Conservation (phyloP, 108 stramenopile genomes). For the Craspedostauros australis region DNA sequence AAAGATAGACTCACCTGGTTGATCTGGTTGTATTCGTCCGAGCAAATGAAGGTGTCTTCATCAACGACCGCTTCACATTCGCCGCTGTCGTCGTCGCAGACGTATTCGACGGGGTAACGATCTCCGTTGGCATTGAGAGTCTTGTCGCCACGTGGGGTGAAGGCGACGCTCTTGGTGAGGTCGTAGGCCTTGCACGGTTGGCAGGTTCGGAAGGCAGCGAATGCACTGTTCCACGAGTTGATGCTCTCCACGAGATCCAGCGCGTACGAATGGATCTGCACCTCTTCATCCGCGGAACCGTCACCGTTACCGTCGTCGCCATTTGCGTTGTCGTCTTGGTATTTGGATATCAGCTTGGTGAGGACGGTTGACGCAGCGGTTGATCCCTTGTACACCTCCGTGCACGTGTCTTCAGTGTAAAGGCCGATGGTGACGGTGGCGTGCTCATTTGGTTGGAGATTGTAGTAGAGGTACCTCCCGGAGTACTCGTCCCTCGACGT, state of each 20-base stretch:
- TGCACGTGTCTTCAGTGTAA: conserved; percentile 47
- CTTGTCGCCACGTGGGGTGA: conserved; percentile 16
- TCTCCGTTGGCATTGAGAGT: conserved; percentile 8
- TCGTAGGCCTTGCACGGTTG: conserved; percentile 46
- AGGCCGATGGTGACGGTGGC: conserved; percentile 38
- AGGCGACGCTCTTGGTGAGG: conserved; percentile 17
- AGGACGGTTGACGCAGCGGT: no score
- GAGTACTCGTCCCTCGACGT: conserved; percentile 1
- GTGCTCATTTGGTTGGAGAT: conserved; percentile 37
- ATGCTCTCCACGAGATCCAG: conserved; percentile 10
- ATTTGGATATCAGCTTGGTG: no score
- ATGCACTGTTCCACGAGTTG: conserved; percentile 31
- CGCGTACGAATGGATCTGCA: not conserved
- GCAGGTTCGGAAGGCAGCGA: conserved; percentile 42
- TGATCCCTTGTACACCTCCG: conserved; percentile 35
- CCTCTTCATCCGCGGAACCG: not conserved
- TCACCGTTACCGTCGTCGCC: conserved; percentile 12
- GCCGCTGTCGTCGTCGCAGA: conserved; percentile 25
- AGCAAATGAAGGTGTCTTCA: conserved; percentile 30
- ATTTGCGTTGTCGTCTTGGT: no score
- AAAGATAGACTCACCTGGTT: conserved; percentile 39
- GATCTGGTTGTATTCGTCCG: conserved; percentile 52
- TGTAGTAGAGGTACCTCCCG: conserved; percentile 45
- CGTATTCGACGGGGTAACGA: conserved; percentile 32
- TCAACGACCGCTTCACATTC: conserved; percentile 10